These are phyloP conservation scores for Dictyophora rubrovolvata DNA, from an alignment of 768 basidiomycete genomes.

Conservation along the genomic window DNA sequence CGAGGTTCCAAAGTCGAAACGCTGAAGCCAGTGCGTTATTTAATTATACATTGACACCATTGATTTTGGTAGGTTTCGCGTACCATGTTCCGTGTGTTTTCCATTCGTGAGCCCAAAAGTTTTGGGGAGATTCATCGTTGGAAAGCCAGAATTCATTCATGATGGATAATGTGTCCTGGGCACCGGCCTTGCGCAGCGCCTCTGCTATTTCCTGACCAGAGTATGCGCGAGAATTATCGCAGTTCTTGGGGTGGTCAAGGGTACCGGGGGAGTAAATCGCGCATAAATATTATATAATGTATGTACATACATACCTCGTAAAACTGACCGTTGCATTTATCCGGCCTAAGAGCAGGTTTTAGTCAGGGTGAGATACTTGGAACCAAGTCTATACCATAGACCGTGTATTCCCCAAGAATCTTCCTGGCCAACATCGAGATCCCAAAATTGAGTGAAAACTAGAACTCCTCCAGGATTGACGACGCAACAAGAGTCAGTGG, in stretches of 20 bases:
- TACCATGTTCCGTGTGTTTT: slow-evolving; percentile 10
- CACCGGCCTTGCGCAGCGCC: background rate
- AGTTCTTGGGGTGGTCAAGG: too few relatives aligned
- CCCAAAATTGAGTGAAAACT: slow-evolving; percentile 11
- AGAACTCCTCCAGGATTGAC: slow-evolving; percentile 10
- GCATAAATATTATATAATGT: background rate
- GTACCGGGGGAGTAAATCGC: background rate
- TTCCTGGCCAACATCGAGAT: background rate
- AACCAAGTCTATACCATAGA: background rate
- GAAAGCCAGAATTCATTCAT: slow-evolving; percentile 9
- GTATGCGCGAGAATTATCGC: slow-evolving; percentile 10
- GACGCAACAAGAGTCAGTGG: slow-evolving; percentile 9
- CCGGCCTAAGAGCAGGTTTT: background rate
- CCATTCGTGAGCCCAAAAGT: slow-evolving; percentile 12
- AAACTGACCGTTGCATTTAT: slow-evolving; percentile 8
- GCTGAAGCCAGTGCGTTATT: background rate
- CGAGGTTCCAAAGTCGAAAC: slow-evolving; percentile 7
- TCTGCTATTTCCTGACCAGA: slow-evolving; percentile 6
- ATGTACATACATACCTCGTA: slow-evolving; percentile 1
- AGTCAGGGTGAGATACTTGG: background rate
- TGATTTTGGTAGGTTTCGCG: background rate
- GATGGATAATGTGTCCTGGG: background rate
- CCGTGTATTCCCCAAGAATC: slow-evolving; percentile 11
- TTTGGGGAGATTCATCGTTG: slow-evolving; percentile 4
- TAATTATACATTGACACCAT: background rate